Base-by-base conservation (phyloP, 2,329 filamentous ascomycete species). In the Arthrinium puccinioides region DNA sequence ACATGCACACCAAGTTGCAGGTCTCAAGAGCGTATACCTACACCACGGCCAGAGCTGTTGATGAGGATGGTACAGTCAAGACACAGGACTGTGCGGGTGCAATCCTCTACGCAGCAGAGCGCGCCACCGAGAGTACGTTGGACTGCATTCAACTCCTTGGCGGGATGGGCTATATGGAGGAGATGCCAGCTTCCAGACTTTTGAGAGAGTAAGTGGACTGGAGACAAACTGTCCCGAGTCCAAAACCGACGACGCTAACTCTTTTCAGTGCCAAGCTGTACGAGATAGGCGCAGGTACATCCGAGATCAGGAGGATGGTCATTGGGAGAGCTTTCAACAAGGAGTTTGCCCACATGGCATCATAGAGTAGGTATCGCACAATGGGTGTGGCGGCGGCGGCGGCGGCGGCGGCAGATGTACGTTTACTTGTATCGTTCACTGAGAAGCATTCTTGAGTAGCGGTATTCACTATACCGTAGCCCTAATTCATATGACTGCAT, bases 231-330 rank as follows among this genome's bases (percentile, higher is more conserved):
- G n/a, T 34, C 13, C 36, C 21, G 7, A 26, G 16, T 14, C 9
- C 38, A 37, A 34, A 44, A 36, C 58, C 62, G 56, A 66, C 52
- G 39, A 11, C 34, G n/a, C 28, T 21, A 44, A 79, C 29, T 9
- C 8, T 23, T 11, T 9, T 14, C 20, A 33, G 74, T 61, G 76
- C 77, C 24, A 82, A 82, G 59, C 61, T 98, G 42, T 98, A 98
- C 60, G 92, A 97, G 65, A 97, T 98, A 57, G 92, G 92, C 2
- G 92, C 92, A 5, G 92, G 92, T 6, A 97, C 92, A 4, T 95
- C 87, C 42, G 92, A 98, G 66, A 82, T 98, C 35, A 73, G 92
- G 47, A 74, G 89, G 46, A 94, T 97, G 79, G 87, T 98, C 5
- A 95, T 98, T 55, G 90, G 92, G 20, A 72, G 89, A 47, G 84